Conservation (phyloP, 140 eudicot species). For the Oenanthe javanica region DNA sequence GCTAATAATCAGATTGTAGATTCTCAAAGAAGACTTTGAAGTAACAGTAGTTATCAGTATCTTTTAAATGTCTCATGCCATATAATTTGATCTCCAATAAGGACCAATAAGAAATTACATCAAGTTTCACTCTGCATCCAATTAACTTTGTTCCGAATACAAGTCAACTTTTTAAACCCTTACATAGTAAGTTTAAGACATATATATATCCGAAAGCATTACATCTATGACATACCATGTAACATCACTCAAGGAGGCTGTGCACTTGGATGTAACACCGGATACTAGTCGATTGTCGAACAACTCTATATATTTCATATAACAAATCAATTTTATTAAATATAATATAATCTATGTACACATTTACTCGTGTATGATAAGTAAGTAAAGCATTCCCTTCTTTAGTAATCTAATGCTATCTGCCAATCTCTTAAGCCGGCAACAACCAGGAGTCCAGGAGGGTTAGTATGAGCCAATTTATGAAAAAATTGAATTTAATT, state of each 20-base stretch:
- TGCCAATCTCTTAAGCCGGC: not conserved
- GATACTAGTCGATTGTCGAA: not conserved
- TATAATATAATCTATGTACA: not conserved
- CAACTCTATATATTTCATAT: not conserved
- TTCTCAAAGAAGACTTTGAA: not conserved
- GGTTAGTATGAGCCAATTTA: not conserved
- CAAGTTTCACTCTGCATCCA: not conserved
- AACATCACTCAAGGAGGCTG: not conserved
- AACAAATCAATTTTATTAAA: not conserved
- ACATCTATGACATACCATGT: not conserved
- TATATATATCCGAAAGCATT: not conserved
- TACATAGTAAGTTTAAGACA: not conserved
- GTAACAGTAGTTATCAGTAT: not conserved
- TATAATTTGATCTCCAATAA: not conserved
- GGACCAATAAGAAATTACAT: not conserved
- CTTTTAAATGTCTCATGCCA: not conserved
- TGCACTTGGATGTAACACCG: not conserved
- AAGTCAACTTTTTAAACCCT: not conserved
- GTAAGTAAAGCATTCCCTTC: not conserved
- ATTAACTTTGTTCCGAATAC: too few relatives aligned
- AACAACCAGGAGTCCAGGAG: not conserved
- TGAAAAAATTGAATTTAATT: not conserved
- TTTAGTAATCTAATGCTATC: not conserved
- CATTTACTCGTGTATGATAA: not conserved
- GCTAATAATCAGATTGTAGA: not conserved